These are phyloP conservation scores for Pleurotus citrinopileatus DNA, from an alignment of 768 basidiomycete species.

Conservation along the genomic window DNA sequence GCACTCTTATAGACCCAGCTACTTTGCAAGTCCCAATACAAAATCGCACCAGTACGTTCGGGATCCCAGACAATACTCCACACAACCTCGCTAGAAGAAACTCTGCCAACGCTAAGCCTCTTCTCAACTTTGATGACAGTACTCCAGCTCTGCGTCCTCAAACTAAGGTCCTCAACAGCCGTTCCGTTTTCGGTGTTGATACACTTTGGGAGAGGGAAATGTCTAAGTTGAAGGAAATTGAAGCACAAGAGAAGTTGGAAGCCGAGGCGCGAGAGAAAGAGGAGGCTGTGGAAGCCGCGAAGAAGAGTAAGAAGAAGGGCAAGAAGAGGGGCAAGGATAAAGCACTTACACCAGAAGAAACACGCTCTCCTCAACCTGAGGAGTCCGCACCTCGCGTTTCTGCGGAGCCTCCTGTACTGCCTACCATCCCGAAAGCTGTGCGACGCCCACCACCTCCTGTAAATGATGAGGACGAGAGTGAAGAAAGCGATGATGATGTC, in stretches of 20 bases:
- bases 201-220: constrained; percentile 91
- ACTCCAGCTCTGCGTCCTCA: constrained; percentile 26
- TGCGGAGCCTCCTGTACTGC: constrained; percentile 41
- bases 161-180: constrained; percentile 33
- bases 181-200: constrained; percentile 92
- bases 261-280: constrained; percentile 46
- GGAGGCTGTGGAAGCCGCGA: constrained; percentile 45
- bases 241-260: constrained; percentile 61
- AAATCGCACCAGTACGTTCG: constrained; percentile 40
- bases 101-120: constrained; percentile 57
- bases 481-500: constrained; percentile 54
- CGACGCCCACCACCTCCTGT: constrained; percentile 34
- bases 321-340: constrained; percentile 40
- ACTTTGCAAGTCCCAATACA: constrained; percentile 49
- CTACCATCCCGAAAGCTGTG: constrained; percentile 35
- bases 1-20: constrained; percentile 74
- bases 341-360: not conserved
- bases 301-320: constrained; percentile 42
- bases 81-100: constrained; percentile 40
- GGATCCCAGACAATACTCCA: constrained; percentile 30
- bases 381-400: constrained; percentile 28
- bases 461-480: constrained; percentile 45
- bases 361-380: constrained; percentile 5
- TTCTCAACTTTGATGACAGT: constrained; percentile 63
- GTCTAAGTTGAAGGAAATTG: constrained; percentile 73